Evolutionary conservation across 176 grass and related monocot genomes (phyloP), one percentile per base, ranked within the genome.

Genomic region (Thalia dealbata): DNA sequence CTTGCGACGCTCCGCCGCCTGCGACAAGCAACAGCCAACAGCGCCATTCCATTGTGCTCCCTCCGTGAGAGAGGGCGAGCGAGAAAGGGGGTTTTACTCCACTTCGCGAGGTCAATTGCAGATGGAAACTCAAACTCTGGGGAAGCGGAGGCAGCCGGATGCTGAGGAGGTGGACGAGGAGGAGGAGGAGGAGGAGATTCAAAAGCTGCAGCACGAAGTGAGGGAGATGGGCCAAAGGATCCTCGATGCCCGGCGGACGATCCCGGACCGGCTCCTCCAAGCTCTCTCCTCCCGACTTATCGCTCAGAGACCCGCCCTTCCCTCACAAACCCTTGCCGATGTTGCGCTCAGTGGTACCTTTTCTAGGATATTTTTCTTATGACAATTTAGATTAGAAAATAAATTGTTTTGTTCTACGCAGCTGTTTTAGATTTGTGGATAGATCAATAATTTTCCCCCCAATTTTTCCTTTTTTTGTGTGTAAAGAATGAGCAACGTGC

Each of bases 141-240:
- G 67, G 24, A 86, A 92, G 81, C 80, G 89, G 75, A 92, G 81
- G 83, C 55, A 26, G 10, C 18, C 42, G 3, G 65, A 13, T 3
- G 41, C 16, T 23, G 67, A 21, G 7, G 62, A 60, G 51, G 30
- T 46, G 38, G 54, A 18, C 13, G 67, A 38, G 13, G 70, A 79
- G 7, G 50, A 67, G 3, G 83, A 28, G 67, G 76, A 79, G 73
- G 71, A 50, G 48, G 63, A 78, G 54, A 54, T 81, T 3, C 59
- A 84, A 48, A 82, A 86, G 50, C 73, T 96, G 72, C 80, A 88
- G 75, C 70, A 72, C n/a, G 63, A 80, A 83, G 25, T 96, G 22
- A 71, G 71, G 50, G 82, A 86, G 79, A 78, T 96, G 75, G 84
- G 73, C 67, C 54, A 78, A 50, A 83, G 75, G 55, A 52, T 91